Evolutionary conservation across 257 asterid genomes (phyloP).

Genomic region (Linderniella brevidens): DNA sequence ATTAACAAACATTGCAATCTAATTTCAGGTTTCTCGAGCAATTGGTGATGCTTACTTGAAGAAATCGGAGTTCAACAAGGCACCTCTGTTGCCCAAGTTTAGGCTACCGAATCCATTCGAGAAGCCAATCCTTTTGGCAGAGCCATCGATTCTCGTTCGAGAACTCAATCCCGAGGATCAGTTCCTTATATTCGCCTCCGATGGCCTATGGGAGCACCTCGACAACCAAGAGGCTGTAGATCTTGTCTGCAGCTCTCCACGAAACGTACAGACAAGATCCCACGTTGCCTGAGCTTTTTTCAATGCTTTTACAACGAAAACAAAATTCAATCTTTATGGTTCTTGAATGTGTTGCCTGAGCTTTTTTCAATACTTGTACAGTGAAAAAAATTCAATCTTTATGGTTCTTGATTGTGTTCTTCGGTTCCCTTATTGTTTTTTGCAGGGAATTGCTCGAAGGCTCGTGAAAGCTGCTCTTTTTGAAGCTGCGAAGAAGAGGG

Average conservation of each 20-base stretch:
- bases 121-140: conserved; percentile 61
- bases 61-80: conserved; percentile 48
- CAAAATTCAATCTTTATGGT: too few species aligned
- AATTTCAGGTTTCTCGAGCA: conserved; percentile 55
- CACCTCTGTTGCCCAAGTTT: conserved; percentile 57
- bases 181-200: conserved; percentile 73
- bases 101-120: conserved; percentile 37
- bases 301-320: too few species aligned
- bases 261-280: conserved; percentile 23
- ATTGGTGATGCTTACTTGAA: conserved; percentile 79
- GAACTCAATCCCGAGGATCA: conserved; percentile 44
- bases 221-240: conserved; percentile 64
- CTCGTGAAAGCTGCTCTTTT: conserved; percentile 46
- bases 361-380: too few species aligned
- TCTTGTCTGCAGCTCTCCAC: conserved; percentile 38
- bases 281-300: not conserved
- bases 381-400: too few species aligned
- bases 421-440: not conserved
- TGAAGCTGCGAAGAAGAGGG: conserved; percentile 65
- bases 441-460: conserved; percentile 62
- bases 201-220: conserved; percentile 87
- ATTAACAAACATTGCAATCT: not conserved
- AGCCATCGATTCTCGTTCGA: conserved; percentile 50
- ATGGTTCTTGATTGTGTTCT: too few species aligned
- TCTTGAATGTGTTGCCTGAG: too few species aligned